phyloP scores from a whole-genome alignment of 176 grass and related monocot genomes.

The Thinopyrum elongatum region DNA sequence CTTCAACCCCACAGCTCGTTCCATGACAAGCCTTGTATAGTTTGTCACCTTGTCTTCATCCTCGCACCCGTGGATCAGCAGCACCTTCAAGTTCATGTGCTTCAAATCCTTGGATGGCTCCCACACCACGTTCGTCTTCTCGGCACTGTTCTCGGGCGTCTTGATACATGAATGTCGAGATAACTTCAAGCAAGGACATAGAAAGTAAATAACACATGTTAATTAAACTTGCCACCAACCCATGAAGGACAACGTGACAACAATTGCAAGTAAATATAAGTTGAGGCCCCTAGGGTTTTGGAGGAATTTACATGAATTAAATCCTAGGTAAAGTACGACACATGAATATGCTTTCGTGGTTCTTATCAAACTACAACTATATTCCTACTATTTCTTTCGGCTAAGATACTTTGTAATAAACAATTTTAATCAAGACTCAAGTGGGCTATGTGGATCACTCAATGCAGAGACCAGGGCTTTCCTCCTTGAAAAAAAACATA shows the following conservation, averaged over 20 bases:
- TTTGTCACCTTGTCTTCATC: background rate
- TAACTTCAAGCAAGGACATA: background rate
- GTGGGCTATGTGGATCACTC: too few relatives aligned
- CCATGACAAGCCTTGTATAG: slow-evolving; percentile 7
- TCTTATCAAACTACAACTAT: background rate
- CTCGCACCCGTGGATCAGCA: background rate
- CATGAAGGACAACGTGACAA: background rate
- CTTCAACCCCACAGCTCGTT: background rate
- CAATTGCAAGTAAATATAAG: background rate
- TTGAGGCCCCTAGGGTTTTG: background rate
- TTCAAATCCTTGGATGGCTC: slow-evolving; percentile 2
- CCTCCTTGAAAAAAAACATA: too few relatives aligned
- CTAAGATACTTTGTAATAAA: background rate
- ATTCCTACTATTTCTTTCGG: background rate
- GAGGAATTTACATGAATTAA: background rate
- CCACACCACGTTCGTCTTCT: background rate
- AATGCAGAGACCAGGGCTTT: too few relatives aligned
- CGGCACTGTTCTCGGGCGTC: background rate
- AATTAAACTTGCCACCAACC: background rate
- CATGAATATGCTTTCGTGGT: background rate
- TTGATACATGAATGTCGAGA: slow-evolving; percentile 3
- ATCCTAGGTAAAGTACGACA: background rate
- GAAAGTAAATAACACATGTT: background rate
- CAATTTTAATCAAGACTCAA: too few relatives aligned
- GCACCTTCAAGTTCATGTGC: background rate